Evolutionary conservation across 1,284 basidiomycete genomes (phyloP), one percentile per base, ranked within the genome.

Genomic region (Trichosporon inkin): DNA sequence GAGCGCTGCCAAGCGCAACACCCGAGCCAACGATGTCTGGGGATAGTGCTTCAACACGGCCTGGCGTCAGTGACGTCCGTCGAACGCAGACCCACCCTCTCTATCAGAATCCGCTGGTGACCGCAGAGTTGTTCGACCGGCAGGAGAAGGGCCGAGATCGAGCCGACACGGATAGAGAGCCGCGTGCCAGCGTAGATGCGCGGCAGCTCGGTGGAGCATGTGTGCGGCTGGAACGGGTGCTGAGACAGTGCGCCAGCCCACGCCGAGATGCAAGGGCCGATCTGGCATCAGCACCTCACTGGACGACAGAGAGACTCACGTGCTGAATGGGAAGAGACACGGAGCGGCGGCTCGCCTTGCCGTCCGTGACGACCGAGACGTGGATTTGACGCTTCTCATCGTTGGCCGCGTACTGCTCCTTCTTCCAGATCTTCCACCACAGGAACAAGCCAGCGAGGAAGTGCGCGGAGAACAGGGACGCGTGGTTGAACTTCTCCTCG

Each of bases 371-470:
- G 16, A 49, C 44, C 16, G 44, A n/a, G 6, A 49, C 44, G 24
- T 49, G 28, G 16, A 49, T 32, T 6, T 28, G 22, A 2, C 44
- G 44, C 8, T 49, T 49, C 44, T 49, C 28, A 6, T 49, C 44
- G 22, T 22, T 6, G 7, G 44, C 44, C 1, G 44, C 44, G 24
- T 49, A 49, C 44, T 49, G 44, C 44, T 49, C 44, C 44, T 49
- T 49, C 44, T 28, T 49, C 44, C 44, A 49, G 28, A 49, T 49
- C 28, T 49, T 49, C 44, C 44, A 49, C 44, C 44, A 49, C 16
- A 49, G 24, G 22, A 49, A 49, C 44, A 49, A n/a, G 24, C 44
- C 44, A 7, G 24, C 44, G 22, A 49, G 8, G 24, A 24, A n/a
- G 44, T 49, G 44, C n/a, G 44, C 44, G 14, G 44, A 49, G 44